Conservation (phyloP, 352 stramenopile genomes). For the Saprolegnia diclina region DNA sequence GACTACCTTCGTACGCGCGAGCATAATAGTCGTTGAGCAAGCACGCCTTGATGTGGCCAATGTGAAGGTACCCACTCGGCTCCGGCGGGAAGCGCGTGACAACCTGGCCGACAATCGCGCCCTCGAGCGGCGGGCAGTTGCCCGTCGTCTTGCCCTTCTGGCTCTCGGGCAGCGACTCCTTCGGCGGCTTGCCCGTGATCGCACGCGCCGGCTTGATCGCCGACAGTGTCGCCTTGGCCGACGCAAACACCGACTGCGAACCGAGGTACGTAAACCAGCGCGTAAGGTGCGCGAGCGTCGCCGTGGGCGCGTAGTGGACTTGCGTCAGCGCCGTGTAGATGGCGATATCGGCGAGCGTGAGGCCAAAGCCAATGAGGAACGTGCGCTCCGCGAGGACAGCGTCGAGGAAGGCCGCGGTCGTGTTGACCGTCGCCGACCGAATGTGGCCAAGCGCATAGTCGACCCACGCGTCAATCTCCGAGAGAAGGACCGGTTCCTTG, state of each 20-base stretch:
- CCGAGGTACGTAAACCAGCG: conserved; percentile 70
- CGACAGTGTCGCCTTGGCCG: conserved; percentile 46
- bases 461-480: conserved; percentile 90
- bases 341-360: conserved; percentile 95
- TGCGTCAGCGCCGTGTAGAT: conserved; percentile 83
- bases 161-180: conserved; percentile 31
- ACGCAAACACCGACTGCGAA: conserved; percentile 52
- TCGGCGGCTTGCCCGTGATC: conserved; percentile 27
- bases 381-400: conserved; percentile 83
- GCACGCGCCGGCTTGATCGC: conserved; percentile 35
- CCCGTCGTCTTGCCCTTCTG: conserved; percentile 80
- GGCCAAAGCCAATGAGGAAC: conserved; percentile 90
- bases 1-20: conserved; percentile 86
- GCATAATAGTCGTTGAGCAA: conserved; percentile 99
- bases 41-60: conserved; percentile 98
- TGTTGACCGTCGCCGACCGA: conserved; percentile 34
- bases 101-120: conserved; percentile 91
- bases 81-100: conserved; percentile 98
- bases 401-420: conserved; percentile 81
- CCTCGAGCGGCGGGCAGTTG: conserved; percentile 91
- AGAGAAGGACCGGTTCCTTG: conserved; percentile 43
- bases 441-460: conserved; percentile 85
- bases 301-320: conserved; percentile 28
- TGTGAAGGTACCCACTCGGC: conserved; percentile 98
- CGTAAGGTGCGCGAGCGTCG: conserved; percentile 44